A percentile compares a stretch with the other conserved stretches of the same genome.
Evolutionary conservation across 768 basidiomycete genomes (phyloP).

Genomic region (Psilocybe subaeruginosa): DNA sequence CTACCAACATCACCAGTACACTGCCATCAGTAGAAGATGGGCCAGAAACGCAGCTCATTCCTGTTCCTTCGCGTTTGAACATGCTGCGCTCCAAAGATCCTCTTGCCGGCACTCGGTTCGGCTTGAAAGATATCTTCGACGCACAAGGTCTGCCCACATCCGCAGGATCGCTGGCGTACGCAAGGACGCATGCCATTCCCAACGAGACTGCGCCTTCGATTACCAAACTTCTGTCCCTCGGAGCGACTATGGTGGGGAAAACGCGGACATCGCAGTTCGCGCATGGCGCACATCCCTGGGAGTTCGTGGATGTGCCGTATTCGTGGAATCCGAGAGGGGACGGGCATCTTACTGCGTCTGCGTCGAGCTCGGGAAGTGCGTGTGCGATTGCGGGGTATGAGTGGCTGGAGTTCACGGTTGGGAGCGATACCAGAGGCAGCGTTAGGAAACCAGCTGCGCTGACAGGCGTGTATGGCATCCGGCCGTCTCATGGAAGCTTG

Average conservation of each 20-base stretch:
- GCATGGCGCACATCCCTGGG: conserved; percentile 47
- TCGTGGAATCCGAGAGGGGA: conserved; percentile 42
- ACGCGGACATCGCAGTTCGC: conserved; percentile 56
- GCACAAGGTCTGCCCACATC: conserved; percentile 35
- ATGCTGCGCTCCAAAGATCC: conserved; percentile 29
- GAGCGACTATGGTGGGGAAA: conserved; percentile 56
- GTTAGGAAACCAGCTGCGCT: conserved; percentile 42
- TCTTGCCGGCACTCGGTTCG: conserved; percentile 50
- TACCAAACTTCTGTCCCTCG: conserved; percentile 46
- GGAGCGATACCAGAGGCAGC: conserved; percentile 42
- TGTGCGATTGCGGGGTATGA: conserved; percentile 40
- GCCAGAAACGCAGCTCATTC: conserved; percentile 36
- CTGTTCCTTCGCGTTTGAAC: conserved; percentile 52
- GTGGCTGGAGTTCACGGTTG: conserved; percentile 41
- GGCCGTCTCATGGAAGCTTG: conserved; percentile 35
- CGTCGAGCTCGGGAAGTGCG: conserved; percentile 42
- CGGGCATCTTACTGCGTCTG: conserved; percentile 37
- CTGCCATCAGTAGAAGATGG: conserved; percentile 13
- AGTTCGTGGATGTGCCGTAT: conserved; percentile 37
- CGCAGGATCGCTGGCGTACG: conserved; percentile 37
- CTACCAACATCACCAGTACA: conserved; percentile 32
- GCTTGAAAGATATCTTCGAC: conserved; percentile 47
- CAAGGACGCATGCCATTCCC: conserved; percentile 35
- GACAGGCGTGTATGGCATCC: conserved; percentile 39
- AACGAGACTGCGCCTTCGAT: conserved; percentile 42